A percentile compares a stretch with the other conserved stretches of the same genome.
Conservation (phyloP, 257 asterid species). For the Solanum tarijense region DNA sequence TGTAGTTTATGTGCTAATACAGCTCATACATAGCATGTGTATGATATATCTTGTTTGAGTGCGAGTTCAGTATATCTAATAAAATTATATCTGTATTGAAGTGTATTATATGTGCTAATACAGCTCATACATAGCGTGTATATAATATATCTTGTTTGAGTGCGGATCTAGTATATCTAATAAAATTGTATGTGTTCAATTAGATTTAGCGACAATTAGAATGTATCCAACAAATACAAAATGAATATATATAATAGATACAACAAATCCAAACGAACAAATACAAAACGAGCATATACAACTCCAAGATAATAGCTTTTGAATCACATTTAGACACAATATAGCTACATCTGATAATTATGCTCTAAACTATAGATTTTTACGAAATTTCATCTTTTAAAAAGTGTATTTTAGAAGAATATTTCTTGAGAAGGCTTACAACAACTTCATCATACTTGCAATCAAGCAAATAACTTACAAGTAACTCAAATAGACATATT, state of each 20-base stretch:
- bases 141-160: neutral
- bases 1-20: neutral
- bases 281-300: neutral
- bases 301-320: neutral
- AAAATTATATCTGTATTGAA: neutral
- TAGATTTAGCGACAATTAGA: neutral
- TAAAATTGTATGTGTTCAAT: neutral
- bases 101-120: neutral
- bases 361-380: neutral
- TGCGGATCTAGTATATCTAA: neutral
- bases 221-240: neutral
- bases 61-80: too few relatives aligned
- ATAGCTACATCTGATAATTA: neutral
- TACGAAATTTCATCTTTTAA: neutral
- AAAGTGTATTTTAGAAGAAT: neutral
- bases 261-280: neutral
- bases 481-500: neutral
- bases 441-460: too few relatives aligned
- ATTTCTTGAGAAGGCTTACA: neutral
- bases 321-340: neutral
- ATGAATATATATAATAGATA: neutral
- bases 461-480: too few relatives aligned
- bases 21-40: neutral
- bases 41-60: neutral
- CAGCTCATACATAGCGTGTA: neutral